Base-by-base conservation (phyloP, 768 basidiomycete species). In the Kwoniella dejecticola region DNA sequence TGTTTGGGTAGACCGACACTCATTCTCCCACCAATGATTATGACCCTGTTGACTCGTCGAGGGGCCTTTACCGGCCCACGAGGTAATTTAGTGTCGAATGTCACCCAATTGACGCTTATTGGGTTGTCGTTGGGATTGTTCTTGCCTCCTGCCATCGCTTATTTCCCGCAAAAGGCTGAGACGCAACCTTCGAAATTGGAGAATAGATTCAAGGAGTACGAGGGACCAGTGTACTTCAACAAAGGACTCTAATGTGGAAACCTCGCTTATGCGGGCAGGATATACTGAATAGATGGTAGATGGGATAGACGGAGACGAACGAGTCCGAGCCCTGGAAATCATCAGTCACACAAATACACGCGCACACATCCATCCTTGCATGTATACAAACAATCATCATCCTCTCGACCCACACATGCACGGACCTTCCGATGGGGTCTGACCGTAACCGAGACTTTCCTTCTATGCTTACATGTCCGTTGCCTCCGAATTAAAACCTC, bases 61-160 rank as follows among this genome's bases (percentile, higher is more conserved):
- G 75, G 75, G 1, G 70, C 64, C 0, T 81, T 81, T 63, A 57
- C 27, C n/a, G 76, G 79, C 7, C 78, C 79, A 1, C 61, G 76
- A 57, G 79, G 77, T 1, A 63, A 60, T 2, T n/a, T 74, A 0
- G 12, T 70, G 1, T 66, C 72, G 19, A 76, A 56, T 5, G 17
- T 77, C 12, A 75, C 80, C 1, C 71, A 80, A 45, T 66, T 82
- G 7, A 69, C 74, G 1, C 62, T 74, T 13, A 79, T 81, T 71
- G 81, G 81, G 1, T 40, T 76, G 2, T 79, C 78, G 1, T 74
- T 81, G 4, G 77, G 78, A 29, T 57, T 79, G 40, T 81, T 81
- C 75, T 72, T 81, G 3, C 80, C 80, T 1, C 80, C 80, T 1
- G 77, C 80, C 1, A 80, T 82, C 62, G 80, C 79, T 8, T 75